Conservation (phyloP, 257 asterid genomes). For the Leonotis leonurus region DNA sequence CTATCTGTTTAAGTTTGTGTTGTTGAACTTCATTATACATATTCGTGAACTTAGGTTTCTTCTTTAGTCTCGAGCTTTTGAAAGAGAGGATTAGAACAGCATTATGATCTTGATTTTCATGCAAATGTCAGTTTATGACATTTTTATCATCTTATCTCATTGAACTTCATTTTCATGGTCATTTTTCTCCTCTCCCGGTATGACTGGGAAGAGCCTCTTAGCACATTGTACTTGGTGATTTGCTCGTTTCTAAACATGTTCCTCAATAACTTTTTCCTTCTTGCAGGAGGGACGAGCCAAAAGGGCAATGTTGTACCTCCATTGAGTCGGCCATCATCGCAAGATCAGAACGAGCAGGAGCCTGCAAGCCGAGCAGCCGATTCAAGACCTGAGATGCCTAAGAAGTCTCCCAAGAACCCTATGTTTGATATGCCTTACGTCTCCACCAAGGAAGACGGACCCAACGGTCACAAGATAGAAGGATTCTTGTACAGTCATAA, state of each 20-base stretch:
- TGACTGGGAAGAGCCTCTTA: no score
- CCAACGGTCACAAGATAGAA: conserved; percentile 42
- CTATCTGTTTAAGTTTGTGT: no score
- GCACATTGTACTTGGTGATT: neutral
- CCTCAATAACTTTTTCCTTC: neutral
- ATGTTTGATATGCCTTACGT: conserved; percentile 68
- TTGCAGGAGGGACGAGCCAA: conserved; percentile 19
- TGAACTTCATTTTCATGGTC: no score
- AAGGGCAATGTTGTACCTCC: conserved; percentile 13
- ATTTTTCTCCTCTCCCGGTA: no score
- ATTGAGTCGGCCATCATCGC: neutral
- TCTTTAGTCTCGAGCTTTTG: neutral
- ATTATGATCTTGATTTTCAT: neutral
- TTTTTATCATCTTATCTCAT: no score
- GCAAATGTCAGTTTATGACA: no score
- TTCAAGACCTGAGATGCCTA: conserved; percentile 11
- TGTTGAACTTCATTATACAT: neutral
- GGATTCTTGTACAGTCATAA: conserved; percentile 63
- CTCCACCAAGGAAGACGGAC: conserved; percentile 43
- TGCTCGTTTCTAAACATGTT: neutral
- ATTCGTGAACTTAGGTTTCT: neutral
- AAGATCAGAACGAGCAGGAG: conserved; percentile 8
- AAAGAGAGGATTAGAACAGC: no score
- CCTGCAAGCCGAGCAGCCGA: neutral
- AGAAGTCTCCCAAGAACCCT: conserved; percentile 17